Evolutionary conservation across 2,329 filamentous ascomycete species (phyloP).

Genomic region (Akanthomyces dipterigenus): DNA sequence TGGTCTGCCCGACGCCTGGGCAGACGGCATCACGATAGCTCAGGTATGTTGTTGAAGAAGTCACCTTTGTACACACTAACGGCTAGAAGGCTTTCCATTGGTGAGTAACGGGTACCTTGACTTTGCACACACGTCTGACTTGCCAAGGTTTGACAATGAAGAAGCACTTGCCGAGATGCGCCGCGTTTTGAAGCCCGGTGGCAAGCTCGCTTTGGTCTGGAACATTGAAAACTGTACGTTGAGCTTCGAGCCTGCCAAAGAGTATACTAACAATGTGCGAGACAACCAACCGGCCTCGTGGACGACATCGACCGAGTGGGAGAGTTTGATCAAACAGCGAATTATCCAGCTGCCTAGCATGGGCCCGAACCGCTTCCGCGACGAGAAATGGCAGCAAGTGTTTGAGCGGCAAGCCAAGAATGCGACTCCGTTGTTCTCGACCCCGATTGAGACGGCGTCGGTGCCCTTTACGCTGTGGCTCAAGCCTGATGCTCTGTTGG

Average conservation of each 20-base stretch:
- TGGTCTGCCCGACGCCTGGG: slow-evolving; percentile 48
- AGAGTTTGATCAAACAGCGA: slow-evolving; percentile 53
- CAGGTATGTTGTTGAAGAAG: slow-evolving; percentile 45
- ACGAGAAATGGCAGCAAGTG: slow-evolving; percentile 55
- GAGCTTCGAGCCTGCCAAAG: background rate
- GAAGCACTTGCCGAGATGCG: slow-evolving; percentile 59
- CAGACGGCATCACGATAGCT: slow-evolving; percentile 59
- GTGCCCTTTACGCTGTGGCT: slow-evolving; percentile 54
- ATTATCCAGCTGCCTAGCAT: slow-evolving; percentile 46
- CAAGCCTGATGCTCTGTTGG: slow-evolving; percentile 53
- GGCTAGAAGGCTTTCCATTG: slow-evolving; percentile 45
- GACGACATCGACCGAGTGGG: slow-evolving; percentile 53
- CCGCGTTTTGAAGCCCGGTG: slow-evolving; percentile 54
- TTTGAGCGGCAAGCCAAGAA: slow-evolving; percentile 53
- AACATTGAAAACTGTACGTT: slow-evolving; percentile 63
- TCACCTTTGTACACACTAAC: background rate
- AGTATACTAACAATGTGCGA: slow-evolving; percentile 23
- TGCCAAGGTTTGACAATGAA: slow-evolving; percentile 58
- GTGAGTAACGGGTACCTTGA: slow-evolving; percentile 28
- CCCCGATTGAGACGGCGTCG: slow-evolving; percentile 52
- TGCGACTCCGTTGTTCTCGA: slow-evolving; percentile 45
- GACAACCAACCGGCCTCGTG: slow-evolving; percentile 58
- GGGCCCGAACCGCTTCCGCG: slow-evolving; percentile 57
- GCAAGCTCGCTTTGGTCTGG: slow-evolving; percentile 62
- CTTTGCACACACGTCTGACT: background rate